Conservation (phyloP, 768 basidiomycete genomes). For the Tricholoma furcatifolium region DNA sequence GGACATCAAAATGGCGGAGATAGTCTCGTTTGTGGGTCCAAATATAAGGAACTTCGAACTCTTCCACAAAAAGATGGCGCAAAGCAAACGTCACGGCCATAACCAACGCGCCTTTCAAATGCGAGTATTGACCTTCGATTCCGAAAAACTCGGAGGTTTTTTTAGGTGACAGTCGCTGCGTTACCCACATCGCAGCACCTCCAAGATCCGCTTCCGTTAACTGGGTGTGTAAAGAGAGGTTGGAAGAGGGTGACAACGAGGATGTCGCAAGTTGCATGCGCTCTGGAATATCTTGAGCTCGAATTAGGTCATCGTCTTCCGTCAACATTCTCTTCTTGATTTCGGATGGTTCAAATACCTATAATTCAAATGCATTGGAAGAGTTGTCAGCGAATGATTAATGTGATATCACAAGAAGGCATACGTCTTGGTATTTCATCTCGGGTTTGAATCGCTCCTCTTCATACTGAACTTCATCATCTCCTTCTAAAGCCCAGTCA, state of each 20-base stretch:
- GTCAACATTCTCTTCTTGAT: conserved; percentile 87
- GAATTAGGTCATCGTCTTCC: conserved; percentile 91
- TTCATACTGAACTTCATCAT: conserved; percentile 57
- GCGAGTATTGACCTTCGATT: conserved; percentile 54
- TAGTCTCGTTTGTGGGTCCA: conserved; percentile 93
- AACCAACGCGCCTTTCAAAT: conserved; percentile 67
- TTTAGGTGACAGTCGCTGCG: conserved; percentile 67
- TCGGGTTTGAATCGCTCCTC: conserved; percentile 59
- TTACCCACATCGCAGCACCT: conserved; percentile 87
- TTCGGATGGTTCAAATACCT: conserved; percentile 99
- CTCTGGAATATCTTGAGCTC: conserved; percentile 88
- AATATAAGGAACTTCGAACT: conserved; percentile 93
- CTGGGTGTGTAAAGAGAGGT: conserved; percentile 57
- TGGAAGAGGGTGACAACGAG: conserved; percentile 68
- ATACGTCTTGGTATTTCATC: conserved; percentile 84
- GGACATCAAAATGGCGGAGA: conserved; percentile 77
- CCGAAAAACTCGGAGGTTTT: conserved; percentile 76
- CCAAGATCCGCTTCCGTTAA: conserved; percentile 73
- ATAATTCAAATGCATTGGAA: conserved; percentile 9
- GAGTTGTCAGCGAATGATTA: neutral
- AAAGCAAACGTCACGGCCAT: conserved; percentile 78
- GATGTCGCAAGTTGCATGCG: conserved; percentile 91
- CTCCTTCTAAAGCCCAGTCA: conserved; percentile 88
- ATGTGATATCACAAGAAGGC: conserved; percentile 15
- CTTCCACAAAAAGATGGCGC: conserved; percentile 79